Evolutionary conservation across 441 rosid species (phyloP).

Genomic region (Croton setiger): DNA sequence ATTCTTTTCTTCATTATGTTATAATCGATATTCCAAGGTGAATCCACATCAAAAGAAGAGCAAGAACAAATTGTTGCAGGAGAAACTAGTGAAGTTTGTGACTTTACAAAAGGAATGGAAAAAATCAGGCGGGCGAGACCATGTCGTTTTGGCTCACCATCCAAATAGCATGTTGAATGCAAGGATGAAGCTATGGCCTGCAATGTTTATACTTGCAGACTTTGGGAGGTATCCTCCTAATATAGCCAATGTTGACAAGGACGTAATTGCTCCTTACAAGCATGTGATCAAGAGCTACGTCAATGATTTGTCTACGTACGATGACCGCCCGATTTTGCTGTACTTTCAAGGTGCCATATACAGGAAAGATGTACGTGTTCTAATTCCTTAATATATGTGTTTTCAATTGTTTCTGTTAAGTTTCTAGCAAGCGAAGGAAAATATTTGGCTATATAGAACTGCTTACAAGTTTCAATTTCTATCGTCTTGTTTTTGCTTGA

Average conservation of each 20-base stretch:
- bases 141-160: conserved; percentile 82
- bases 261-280: conserved; percentile 85
- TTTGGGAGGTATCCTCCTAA: conserved; percentile 92
- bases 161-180: conserved; percentile 83
- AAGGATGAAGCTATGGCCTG: conserved; percentile 71
- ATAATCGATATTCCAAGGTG: conserved; percentile 62
- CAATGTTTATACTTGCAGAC: conserved; percentile 75
- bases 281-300: conserved; percentile 58
- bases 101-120: conserved; percentile 71
- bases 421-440: neutral
- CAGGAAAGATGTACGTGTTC: conserved; percentile 86
- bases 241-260: conserved; percentile 80
- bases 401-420: conserved; percentile 7
- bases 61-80: conserved; percentile 59
- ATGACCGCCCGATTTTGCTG: conserved; percentile 62
- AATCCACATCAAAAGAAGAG: conserved; percentile 61
- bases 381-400: conserved; percentile 8
- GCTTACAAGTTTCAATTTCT: neutral
- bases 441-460: neutral
- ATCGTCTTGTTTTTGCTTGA: neutral
- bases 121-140: conserved; percentile 73
- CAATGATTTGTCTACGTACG: conserved; percentile 61
- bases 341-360: conserved; percentile 94
- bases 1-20: conserved; percentile 80
- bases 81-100: conserved; percentile 54